Evolutionary conservation across 2,329 filamentous ascomycete genomes (phyloP), one percentile per base, ranked within the genome.

Genomic region (Cercospora janseana): DNA sequence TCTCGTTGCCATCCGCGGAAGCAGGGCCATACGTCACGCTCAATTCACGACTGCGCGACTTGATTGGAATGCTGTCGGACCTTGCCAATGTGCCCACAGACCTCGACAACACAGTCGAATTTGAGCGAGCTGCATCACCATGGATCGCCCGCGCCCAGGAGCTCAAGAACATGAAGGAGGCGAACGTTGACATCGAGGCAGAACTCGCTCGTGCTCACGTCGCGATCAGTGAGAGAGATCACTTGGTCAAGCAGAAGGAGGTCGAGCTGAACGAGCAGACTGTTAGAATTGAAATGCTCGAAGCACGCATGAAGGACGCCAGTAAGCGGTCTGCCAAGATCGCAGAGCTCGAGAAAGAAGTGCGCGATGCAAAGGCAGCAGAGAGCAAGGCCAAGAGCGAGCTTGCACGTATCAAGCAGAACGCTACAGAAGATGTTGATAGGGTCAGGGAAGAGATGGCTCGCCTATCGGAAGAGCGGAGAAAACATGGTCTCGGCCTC

Each of bases 221-320:
- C 46, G 86, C 92, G 59, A 80, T 93, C 58, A 82, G 85, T 58
- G 88, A 92, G 63, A 83, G 86, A 15, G 85, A 87, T 3, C 66
- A 71, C 13, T 67, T 73, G 50, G 66, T 79, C 29, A 70, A 67
- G 49, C 62, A 70, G 49, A 70, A 71, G 32, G 88, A 95, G 58
- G 87, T 91, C 66, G 84, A 85, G 27, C 81, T 95, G 45, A 90
- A 94, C 68, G 92, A 94, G 51, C 80, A 88, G 18, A 81, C 85
- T n/a, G 86, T 96, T 60, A 91, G 93, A 69, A 95, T 96, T 60
- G 92, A 96, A 70, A 88, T 93, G 31, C 82, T 97, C 28, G 88
- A 95, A 68, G 87, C 88, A 6, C 80, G 88, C 15, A 91, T 93
- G 84, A 83, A 85, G 51, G 90, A 94, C 64, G 87, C 88, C 4